Percentiles rank a stretch among this genome's conserved stretches.
These are phyloP conservation scores for Dendrobium chrysotoxum DNA, from an alignment of 106 monocot genomes.

Conservation along the genomic window DNA sequence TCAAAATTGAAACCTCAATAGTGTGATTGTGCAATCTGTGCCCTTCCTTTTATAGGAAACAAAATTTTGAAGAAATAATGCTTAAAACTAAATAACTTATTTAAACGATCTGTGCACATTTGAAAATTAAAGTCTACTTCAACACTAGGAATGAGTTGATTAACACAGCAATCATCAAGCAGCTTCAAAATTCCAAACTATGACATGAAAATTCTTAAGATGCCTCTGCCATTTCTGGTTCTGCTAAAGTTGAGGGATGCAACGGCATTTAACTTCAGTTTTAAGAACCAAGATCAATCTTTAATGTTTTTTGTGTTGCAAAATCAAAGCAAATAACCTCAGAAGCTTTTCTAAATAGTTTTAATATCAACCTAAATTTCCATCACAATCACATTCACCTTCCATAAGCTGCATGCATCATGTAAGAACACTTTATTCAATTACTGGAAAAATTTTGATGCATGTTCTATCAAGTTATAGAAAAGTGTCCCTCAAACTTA, in stretches of 20 bases:
- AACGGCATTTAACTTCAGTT: neutral
- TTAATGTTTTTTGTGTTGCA: neutral
- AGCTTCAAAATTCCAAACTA: neutral
- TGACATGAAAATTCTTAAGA: neutral
- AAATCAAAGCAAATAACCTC: neutral
- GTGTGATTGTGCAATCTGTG: neutral
- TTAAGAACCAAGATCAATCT: neutral
- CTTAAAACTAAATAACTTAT: neutral
- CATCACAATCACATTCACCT: neutral
- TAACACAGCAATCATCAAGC: neutral
- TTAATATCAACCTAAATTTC: neutral
- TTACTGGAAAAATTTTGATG: neutral
- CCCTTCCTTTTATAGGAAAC: too few relatives aligned
- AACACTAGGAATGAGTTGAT: neutral
- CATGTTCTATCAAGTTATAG: neutral
- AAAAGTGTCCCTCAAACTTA: too few relatives aligned
- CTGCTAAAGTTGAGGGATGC: neutral
- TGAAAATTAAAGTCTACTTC: neutral
- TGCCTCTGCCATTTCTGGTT: neutral
- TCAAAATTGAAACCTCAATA: neutral
- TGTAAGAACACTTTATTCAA: neutral
- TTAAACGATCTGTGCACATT: neutral
- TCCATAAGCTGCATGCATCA: neutral
- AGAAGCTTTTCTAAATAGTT: neutral
- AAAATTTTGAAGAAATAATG: neutral